Base-by-base conservation (phyloP, 1,284 basidiomycete species). In the Phenoliferia sp. region DNA sequence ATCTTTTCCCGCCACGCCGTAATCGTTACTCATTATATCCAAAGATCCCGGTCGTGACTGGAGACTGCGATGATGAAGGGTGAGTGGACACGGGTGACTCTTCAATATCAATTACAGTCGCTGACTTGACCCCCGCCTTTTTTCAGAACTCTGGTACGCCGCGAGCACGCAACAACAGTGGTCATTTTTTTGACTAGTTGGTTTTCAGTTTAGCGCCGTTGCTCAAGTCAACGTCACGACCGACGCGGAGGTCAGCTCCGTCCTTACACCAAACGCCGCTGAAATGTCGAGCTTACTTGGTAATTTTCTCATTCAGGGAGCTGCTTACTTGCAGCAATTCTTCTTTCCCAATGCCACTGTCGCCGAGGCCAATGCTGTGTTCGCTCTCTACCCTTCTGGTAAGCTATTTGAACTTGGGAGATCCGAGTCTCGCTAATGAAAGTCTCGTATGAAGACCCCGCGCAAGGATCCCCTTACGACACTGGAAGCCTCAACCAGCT, bases 41-140 rank as follows among this genome's bases (percentile, higher is more conserved):
- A 3, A 6, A 52, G 48, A 52, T 85, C n/a, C 83, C 84, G 0
- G 81, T 82, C 63, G 76, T 84, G 35, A 80, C 72, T 16, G 84
- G 83, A 80, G 63, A 35, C 75, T 65, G 31, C n/a, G 83, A 84
- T 62, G 84, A 85, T 64, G 84, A 85, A 75, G 84, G 84, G 48
- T 52, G 48, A 12, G 48, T 28, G 10, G 12, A 6, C n/a, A n/a
- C n/a, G n/a, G n/a, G n/a, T n/a, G n/a, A n/a, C n/a, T n/a, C 48
- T 12, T 17, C 17, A 9, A 7, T n/a, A n/a, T 12, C 28, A 22
- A 3, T 10, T 52, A 2, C 1, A 28, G 48, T 52, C 48, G 48
- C n/a, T n/a, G n/a, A n/a, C 6, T 28, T 52, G 48, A 52, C 7
- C 2, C 2, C 9, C 48, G 48, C 6, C 48, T 17, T 52, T 7